phyloP scores from a whole-genome alignment of 768 basidiomycete genomes.

The Trametes coccinea region DNA sequence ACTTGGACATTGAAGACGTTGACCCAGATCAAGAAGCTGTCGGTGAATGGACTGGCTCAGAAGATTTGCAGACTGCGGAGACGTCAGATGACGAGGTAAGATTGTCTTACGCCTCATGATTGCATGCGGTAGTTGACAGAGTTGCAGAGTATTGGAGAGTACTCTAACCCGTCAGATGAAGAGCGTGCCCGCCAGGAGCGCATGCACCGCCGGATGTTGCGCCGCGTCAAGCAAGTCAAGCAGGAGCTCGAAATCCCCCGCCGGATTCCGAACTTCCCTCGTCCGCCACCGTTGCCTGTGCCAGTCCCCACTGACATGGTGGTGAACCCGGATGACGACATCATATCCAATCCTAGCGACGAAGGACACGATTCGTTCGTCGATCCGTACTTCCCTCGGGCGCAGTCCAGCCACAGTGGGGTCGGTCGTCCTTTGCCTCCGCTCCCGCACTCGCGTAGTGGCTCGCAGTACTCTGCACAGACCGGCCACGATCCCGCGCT shows the following conservation, averaged over 20 bases:
- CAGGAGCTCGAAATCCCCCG: slow-evolving; percentile 62
- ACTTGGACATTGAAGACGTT: slow-evolving; percentile 37
- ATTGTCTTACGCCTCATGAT: slow-evolving; percentile 2
- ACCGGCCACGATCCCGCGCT: slow-evolving; percentile 55
- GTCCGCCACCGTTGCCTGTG: slow-evolving; percentile 55
- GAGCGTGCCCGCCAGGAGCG: slow-evolving; percentile 74
- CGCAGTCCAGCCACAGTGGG: slow-evolving; percentile 45
- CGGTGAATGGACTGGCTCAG: slow-evolving; percentile 83
- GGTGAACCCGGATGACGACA: slow-evolving; percentile 49
- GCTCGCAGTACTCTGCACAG: slow-evolving; percentile 57
- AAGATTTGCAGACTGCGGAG: slow-evolving; percentile 57
- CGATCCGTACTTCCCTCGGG: slow-evolving; percentile 34
- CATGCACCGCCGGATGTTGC: slow-evolving; percentile 58
- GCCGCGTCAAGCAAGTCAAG: slow-evolving; percentile 41
- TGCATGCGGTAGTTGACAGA: slow-evolving; percentile 11
- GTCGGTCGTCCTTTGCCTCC: slow-evolving; percentile 56
- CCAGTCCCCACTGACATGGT: slow-evolving; percentile 26
- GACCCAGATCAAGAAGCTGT: slow-evolving; percentile 46
- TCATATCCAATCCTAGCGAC: slow-evolving; percentile 87
- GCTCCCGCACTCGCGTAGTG: slow-evolving; percentile 63
- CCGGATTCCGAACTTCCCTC: slow-evolving; percentile 77
- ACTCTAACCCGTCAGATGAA: slow-evolving; percentile 90
- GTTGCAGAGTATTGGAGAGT: slow-evolving; percentile 79
- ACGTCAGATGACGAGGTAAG: slow-evolving; percentile 71
- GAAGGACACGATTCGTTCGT: slow-evolving; percentile 44